phyloP scores from a whole-genome alignment of 495 filamentous ascomycete genomes.

The Podospora comata region DNA sequence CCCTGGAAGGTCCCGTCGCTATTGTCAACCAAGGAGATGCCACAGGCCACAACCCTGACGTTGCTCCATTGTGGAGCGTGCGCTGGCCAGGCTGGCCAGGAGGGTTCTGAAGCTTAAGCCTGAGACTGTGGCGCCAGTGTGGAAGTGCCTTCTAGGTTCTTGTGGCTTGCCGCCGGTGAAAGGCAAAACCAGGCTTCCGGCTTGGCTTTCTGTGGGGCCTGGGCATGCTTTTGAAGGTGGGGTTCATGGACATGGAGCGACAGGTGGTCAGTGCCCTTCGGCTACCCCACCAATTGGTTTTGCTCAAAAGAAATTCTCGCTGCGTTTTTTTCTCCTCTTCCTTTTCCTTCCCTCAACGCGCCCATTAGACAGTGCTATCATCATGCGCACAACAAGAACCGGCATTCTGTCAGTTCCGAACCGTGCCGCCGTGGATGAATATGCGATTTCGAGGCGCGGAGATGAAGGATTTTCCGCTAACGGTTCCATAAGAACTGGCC shows the following conservation, averaged over 20 bases:
- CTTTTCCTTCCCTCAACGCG: constrained; percentile 60
- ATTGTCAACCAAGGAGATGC: background rate
- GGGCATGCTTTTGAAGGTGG: background rate
- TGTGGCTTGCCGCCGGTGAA: constrained; percentile 8
- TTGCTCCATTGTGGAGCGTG: background rate
- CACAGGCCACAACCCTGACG: background rate
- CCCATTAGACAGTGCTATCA: constrained; percentile 87
- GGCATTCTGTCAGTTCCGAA: constrained; percentile 67
- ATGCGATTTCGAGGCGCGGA: constrained; percentile 83
- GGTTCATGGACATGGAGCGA: background rate
- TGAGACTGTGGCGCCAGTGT: too few species aligned
- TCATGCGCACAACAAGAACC: constrained; percentile 54
- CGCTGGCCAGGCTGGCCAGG: background rate
- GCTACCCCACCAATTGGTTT: background rate
- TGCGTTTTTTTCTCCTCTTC: constrained; percentile 28
- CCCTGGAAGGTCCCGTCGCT: too few species aligned
- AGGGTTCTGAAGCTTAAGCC: background rate
- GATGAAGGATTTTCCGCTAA: constrained; percentile 55
- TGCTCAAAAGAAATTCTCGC: constrained; percentile 6
- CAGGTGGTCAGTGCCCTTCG: constrained; percentile 7
- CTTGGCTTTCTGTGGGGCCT: background rate
- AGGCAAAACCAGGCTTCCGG: constrained; percentile 29
- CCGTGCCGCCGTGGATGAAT: constrained; percentile 61
- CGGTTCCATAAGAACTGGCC: constrained; percentile 91
- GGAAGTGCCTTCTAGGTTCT: too few species aligned